Base-by-base conservation (phyloP, 495 filamentous ascomycete genomes). In the Gamarada debralockiae region DNA sequence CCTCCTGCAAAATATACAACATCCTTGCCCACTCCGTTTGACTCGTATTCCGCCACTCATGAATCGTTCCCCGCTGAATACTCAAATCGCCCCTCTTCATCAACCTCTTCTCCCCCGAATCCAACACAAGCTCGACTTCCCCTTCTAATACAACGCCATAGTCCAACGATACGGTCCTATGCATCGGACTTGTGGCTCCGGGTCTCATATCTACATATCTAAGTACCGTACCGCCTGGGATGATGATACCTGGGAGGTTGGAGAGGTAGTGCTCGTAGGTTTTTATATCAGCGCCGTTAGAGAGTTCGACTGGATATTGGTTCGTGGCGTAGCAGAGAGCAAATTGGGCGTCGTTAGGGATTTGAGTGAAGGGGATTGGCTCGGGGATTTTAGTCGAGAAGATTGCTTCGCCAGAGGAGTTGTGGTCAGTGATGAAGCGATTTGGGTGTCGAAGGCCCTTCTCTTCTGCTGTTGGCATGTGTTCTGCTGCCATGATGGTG, bases 141-240 rank as follows among this genome's bases (percentile, higher is more conserved):
- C 89, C 89, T 62, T 91, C 87, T 5, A 93, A 51, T 18, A 93
- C 79, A 50, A 90, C 74, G 2, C 86, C 87, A 48, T 86, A 91
- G 53, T 93, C 89, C 2, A 93, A 65, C 22, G 77, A 82, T 60
- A 82, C 72, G 1, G 89, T 90, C 2, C 87, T 76, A 53, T 93
- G 89, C 78, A 93, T 80, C 14, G 36, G 6, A 6, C 6, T 7
- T 5, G 5, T 15, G 5, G 5, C 5, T 5, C n/a, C 36, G 3
- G 36, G 36, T 4, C 5, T 5, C 5, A 39, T 7, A 39, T 39
- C 36, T 3, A 39, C 36, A 13, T 5, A 4, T 7, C 36, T 3
- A 3, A 39, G n/a, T 5, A 39, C 17, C 4, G 36, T n/a, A 13
- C 36, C 36, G 17, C 6, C n/a, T 5, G 36, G 36, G 36, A 7